Conservation (phyloP, 306 rosid genomes). For the Cyamopsis tetragonoloba region DNA sequence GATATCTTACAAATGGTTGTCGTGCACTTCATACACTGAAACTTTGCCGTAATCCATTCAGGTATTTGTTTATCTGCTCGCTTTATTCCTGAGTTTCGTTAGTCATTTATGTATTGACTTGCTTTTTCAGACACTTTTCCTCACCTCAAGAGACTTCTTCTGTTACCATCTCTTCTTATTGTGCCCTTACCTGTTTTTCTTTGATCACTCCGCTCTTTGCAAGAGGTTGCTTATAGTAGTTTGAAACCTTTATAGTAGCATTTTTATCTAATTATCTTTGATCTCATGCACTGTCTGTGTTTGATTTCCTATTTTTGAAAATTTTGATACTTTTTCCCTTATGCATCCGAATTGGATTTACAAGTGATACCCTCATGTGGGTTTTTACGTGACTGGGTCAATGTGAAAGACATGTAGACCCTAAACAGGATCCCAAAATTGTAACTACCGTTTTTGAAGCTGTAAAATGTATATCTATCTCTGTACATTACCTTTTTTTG, state of each 20-base stretch:
- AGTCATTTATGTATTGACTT: not conserved
- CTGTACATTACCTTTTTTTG: not conserved
- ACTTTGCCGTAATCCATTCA: conserved; percentile 69
- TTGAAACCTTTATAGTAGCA: not conserved
- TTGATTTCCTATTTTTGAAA: not conserved
- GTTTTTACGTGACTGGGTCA: not conserved
- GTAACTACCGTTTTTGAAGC: not conserved
- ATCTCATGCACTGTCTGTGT: conserved; percentile 6
- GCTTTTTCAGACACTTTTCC: not conserved
- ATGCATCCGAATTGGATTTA: not conserved
- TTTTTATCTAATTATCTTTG: conserved; percentile 3
- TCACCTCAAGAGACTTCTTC: not conserved
- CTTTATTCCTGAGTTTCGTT: not conserved
- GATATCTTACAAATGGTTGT: conserved; percentile 84
- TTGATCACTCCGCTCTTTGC: not conserved
- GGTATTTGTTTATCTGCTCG: conserved; percentile 41
- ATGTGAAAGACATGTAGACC: not conserved
- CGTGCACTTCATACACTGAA: conserved; percentile 52
- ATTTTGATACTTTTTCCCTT: not conserved
- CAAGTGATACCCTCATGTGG: not conserved
- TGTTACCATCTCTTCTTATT: conserved; percentile 3
- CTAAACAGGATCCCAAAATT: not conserved
- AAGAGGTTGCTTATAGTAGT: not conserved
- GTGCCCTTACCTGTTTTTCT: conserved; percentile 1
- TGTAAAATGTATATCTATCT: not conserved